A percentile compares a stretch with the other conserved stretches of the same genome.
Conservation (phyloP, 192 early-diverging fungal species). For the Coemansia sp. region DNA sequence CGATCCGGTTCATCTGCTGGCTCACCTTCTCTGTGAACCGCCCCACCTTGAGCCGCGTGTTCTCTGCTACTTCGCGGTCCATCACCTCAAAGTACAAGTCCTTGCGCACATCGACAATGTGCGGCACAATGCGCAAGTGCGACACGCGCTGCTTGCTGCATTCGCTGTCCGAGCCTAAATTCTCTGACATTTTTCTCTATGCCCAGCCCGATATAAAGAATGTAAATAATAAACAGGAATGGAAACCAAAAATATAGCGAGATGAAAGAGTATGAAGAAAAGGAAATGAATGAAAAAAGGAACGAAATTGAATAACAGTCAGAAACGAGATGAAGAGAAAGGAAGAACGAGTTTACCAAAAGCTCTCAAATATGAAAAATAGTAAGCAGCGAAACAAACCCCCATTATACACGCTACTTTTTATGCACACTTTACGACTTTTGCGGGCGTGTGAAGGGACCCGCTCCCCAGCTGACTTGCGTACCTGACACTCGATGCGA, state of each 20-base stretch:
- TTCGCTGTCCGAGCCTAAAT: background rate
- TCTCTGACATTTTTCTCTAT: background rate
- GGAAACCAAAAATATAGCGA: no score
- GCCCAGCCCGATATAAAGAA: no score
- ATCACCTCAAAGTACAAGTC: slow-evolving; percentile 64
- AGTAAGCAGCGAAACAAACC: slow-evolving; percentile 6
- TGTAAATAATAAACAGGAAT: no score
- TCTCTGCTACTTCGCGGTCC: slow-evolving; percentile 63
- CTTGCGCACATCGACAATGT: slow-evolving; percentile 56
- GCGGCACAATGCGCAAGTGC: slow-evolving; percentile 59
- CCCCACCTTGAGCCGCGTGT: slow-evolving; percentile 66
- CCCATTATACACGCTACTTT: background rate
- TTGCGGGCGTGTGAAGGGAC: background rate
- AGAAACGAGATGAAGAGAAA: slow-evolving; percentile 12
- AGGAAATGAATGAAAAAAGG: background rate
- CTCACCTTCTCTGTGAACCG: slow-evolving; percentile 70
- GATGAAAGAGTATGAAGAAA: slow-evolving; percentile 1
- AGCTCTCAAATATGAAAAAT: slow-evolving; percentile 1
- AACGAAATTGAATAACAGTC: slow-evolving; percentile 6
- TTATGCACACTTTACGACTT: slow-evolving; percentile 1
- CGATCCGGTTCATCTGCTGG: slow-evolving; percentile 66
- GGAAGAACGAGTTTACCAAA: background rate
- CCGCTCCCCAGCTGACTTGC: background rate
- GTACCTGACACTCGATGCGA: background rate
- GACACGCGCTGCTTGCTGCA: slow-evolving; percentile 23